These are phyloP conservation scores for Sarocladium brachiariae DNA, from an alignment of 2,329 filamentous ascomycete species.

Conservation along the genomic window DNA sequence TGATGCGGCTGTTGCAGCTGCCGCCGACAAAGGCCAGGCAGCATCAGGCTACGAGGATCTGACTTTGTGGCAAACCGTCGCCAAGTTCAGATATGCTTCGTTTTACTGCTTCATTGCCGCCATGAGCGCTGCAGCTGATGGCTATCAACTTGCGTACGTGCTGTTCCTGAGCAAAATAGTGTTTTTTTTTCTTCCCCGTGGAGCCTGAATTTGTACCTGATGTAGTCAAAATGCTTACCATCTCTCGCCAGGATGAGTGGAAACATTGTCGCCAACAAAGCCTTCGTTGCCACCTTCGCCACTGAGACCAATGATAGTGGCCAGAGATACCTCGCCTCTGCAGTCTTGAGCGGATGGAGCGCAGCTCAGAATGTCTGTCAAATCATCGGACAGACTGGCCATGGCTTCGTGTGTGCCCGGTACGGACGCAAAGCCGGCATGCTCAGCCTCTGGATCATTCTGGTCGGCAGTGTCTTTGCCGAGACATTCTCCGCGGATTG, in stretches of 20 bases:
- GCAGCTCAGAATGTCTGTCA: constrained; percentile 33
- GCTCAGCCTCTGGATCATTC: constrained; percentile 24
- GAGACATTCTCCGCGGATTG: constrained; percentile 30
- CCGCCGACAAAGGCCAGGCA: constrained; percentile 1
- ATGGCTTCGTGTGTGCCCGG: constrained; percentile 20
- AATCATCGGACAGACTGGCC: constrained; percentile 28
- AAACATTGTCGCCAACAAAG: constrained; percentile 30
- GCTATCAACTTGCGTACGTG: background rate
- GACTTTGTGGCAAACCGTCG: background rate
- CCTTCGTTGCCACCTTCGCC: constrained; percentile 29
- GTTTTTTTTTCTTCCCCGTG: background rate
- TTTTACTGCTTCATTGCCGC: constrained; percentile 1
- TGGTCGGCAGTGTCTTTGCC: constrained; percentile 27
- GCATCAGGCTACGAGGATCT: background rate
- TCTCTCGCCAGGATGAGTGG: constrained; percentile 24
- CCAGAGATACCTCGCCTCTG: constrained; percentile 24
- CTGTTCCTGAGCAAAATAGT: background rate
- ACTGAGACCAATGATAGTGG: constrained; percentile 19
- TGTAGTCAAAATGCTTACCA: constrained; percentile 13
- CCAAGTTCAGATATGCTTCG: constrained; percentile 2
- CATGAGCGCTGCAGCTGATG: constrained; percentile 2
- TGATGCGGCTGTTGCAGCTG: background rate
- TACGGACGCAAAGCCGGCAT: constrained; percentile 26
- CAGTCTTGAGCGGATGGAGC: constrained; percentile 30
- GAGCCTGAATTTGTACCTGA: too few species aligned